A percentile compares a stretch with the other conserved stretches of the same genome.
Evolutionary conservation across 2,329 filamentous ascomycete species (phyloP).

Genomic region (Leptographium lundbergii): DNA sequence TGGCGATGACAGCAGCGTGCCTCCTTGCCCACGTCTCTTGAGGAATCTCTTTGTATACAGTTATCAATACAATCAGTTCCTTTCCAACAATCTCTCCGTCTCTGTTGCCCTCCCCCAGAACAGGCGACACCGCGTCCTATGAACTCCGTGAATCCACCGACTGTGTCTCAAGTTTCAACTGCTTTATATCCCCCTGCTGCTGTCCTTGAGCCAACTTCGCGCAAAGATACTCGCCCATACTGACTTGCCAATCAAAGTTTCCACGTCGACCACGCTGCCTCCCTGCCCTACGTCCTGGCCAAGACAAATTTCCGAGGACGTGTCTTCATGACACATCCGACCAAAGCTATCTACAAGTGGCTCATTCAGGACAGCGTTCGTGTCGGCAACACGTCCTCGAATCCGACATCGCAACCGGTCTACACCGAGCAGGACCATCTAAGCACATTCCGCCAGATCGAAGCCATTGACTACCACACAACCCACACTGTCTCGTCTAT

Average conservation of each 20-base stretch:
- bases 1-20: background rate
- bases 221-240: background rate
- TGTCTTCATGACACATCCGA: slow-evolving; percentile 98
- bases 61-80: slow-evolving; percentile 16
- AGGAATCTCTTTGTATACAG: slow-evolving; percentile 13
- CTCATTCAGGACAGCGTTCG: slow-evolving; percentile 94
- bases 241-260: slow-evolving; percentile 50
- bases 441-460: slow-evolving; percentile 84
- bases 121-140: background rate
- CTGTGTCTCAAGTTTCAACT: background rate
- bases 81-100: background rate
- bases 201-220: background rate
- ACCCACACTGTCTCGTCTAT: slow-evolving; percentile 96
- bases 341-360: slow-evolving; percentile 99
- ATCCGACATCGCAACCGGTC: slow-evolving; percentile 56
- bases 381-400: slow-evolving; percentile 60
- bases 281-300: slow-evolving; percentile 90
- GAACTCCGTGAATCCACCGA: slow-evolving; percentile 4
- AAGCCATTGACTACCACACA: slow-evolving; percentile 96
- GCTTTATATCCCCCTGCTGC: background rate
- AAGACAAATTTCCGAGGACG: slow-evolving; percentile 96
- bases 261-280: slow-evolving; percentile 95
- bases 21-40: background rate
- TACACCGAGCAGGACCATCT: slow-evolving; percentile 95
- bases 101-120: background rate